These are phyloP conservation scores for Sporothrix humicola DNA, from an alignment of 2,329 filamentous ascomycete species.

Conservation along the genomic window DNA sequence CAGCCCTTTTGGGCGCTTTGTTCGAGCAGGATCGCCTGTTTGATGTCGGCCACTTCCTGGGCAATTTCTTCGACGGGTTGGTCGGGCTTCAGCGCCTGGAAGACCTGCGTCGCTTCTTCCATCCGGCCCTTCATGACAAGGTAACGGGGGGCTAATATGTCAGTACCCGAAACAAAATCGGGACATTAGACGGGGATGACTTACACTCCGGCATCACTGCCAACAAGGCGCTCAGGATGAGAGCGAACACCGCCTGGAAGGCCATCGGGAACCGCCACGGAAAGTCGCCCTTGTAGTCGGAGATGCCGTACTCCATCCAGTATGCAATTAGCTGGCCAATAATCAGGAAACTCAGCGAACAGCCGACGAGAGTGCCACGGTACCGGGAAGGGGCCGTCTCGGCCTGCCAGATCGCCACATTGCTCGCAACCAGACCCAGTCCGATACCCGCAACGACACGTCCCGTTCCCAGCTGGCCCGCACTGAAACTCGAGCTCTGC, in stretches of 20 bases:
- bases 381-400: not conserved
- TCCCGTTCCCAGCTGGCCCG: not conserved
- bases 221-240: not conserved
- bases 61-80: not conserved
- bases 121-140: not conserved
- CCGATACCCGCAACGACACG: not conserved
- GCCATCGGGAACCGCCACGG: not conserved
- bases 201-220: not conserved
- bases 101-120: not conserved
- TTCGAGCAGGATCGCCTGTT: not conserved
- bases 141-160: not conserved
- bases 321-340: not conserved
- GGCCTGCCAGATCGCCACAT: not conserved
- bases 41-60: not conserved
- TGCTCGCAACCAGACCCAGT: not conserved
- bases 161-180: no score
- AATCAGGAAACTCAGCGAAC: not conserved
- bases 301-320: slow-evolving; percentile 7
- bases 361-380: not conserved
- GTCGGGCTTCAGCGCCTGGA: not conserved
- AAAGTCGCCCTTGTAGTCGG: not conserved
- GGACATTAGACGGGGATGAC: no score
- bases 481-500: not conserved
- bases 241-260: not conserved
- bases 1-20: not conserved